A percentile compares a stretch with the other conserved stretches of the same genome.
These are phyloP conservation scores for Aspergillus transmontanensis DNA, from an alignment of 2,329 filamentous ascomycete species.

Conservation along the genomic window DNA sequence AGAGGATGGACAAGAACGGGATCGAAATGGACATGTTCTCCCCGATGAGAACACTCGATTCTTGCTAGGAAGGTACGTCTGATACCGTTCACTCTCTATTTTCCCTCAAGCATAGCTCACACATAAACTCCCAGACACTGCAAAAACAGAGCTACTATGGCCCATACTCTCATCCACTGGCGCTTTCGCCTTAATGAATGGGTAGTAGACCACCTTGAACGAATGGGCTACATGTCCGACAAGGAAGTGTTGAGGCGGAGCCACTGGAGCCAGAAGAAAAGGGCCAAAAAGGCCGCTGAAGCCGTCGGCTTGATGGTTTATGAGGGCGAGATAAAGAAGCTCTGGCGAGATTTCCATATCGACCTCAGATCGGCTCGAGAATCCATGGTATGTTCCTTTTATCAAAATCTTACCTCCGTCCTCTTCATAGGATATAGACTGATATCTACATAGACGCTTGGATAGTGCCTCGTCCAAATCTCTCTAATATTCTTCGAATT, in stretches of 20 bases:
- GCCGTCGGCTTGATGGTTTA: constrained; percentile 67
- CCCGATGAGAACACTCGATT: constrained; percentile 51
- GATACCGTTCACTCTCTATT: not conserved
- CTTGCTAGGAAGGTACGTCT: constrained; percentile 53
- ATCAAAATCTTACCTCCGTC: not conserved
- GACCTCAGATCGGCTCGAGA: constrained; percentile 62
- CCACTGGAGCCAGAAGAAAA: constrained; percentile 61
- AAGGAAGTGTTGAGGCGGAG: constrained; percentile 64
- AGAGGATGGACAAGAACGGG: constrained; percentile 38
- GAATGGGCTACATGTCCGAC: constrained; percentile 60
- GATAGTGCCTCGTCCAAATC: not conserved
- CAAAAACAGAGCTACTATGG: constrained; percentile 66
- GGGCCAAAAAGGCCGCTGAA: constrained; percentile 61
- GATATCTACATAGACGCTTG: constrained; percentile 5
- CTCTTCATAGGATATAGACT: not conserved
- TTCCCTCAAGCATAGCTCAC: not conserved
- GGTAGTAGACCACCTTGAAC: constrained; percentile 64
- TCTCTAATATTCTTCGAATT: not conserved
- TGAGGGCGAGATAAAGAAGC: constrained; percentile 58
- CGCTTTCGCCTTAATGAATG: constrained; percentile 72
- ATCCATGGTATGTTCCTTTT: constrained; percentile 40
- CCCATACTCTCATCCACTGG: constrained; percentile 76
- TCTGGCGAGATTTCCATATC: constrained; percentile 68
- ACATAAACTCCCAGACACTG: constrained; percentile 48
- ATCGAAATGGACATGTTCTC: constrained; percentile 50